Evolutionary conservation across 1,284 basidiomycete species (phyloP).

Genomic region (Trichosporon asahii): DNA sequence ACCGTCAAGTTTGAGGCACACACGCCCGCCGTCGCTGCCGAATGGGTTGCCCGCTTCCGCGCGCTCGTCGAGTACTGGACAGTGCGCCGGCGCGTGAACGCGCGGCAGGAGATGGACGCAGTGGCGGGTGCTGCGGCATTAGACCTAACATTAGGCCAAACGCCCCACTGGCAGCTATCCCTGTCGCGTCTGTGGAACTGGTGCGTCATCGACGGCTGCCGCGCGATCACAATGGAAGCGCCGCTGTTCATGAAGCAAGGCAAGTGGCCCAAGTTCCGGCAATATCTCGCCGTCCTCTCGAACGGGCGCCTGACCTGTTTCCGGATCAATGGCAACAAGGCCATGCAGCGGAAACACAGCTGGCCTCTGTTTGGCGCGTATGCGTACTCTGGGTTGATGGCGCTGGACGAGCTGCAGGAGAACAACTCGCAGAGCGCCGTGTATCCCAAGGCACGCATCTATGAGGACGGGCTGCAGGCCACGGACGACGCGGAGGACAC

Average conservation of each 20-base stretch:
- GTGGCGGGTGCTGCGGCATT: not conserved
- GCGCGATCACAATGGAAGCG: constrained; percentile 37
- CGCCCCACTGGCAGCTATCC: not conserved
- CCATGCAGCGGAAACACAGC: constrained; percentile 33
- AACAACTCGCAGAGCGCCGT: constrained; percentile 25
- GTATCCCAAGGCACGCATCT: constrained; percentile 37
- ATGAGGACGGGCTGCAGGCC: constrained; percentile 48
- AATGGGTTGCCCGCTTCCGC: constrained; percentile 43
- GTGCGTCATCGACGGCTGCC: constrained; percentile 48
- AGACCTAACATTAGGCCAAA: not conserved
- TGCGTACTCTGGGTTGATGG: constrained; percentile 49
- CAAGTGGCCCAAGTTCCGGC: constrained; percentile 34
- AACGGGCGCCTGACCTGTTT: constrained; percentile 42
- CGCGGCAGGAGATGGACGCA: constrained; percentile 47
- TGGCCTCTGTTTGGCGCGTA: constrained; percentile 49
- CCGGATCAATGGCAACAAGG: constrained; percentile 31
- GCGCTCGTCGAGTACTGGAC: constrained; percentile 43
- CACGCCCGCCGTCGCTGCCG: constrained; percentile 32
- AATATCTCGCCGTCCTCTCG: constrained; percentile 37
- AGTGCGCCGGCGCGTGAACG: constrained; percentile 42
- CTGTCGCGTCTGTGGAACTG: constrained; percentile 46
- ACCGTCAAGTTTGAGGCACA: constrained; percentile 27
- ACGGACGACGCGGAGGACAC: constrained; percentile 47
- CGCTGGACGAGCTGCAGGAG: constrained; percentile 41
- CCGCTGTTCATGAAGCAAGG: constrained; percentile 43